Evolutionary conservation across 2,329 filamentous ascomycete genomes (phyloP).

Genomic region (Anthostomella pinea): DNA sequence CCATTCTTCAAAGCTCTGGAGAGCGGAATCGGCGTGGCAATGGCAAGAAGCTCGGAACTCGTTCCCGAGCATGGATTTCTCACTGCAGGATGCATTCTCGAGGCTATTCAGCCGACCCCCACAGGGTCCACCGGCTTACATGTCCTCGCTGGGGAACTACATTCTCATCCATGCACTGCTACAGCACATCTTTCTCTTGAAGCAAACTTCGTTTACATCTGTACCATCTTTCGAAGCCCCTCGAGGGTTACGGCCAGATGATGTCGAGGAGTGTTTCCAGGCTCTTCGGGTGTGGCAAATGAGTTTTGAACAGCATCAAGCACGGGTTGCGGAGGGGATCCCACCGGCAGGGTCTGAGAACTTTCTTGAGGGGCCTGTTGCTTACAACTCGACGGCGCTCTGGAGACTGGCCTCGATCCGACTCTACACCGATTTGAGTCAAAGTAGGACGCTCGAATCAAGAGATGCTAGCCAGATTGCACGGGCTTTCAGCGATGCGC

Average conservation of each 20-base stretch:
- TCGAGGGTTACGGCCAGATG: constrained; percentile 49
- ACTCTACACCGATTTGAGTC: constrained; percentile 62
- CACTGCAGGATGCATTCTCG: constrained; percentile 55
- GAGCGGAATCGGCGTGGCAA: constrained; percentile 55
- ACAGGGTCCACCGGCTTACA: constrained; percentile 46
- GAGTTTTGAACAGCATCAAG: constrained; percentile 55
- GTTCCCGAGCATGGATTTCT: constrained; percentile 49
- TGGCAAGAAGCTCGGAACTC: constrained; percentile 57
- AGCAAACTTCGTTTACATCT: constrained; percentile 56
- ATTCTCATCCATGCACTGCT: constrained; percentile 69
- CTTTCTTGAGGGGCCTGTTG: constrained; percentile 57
- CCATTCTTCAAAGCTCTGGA: constrained; percentile 54
- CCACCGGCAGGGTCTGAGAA: constrained; percentile 47
- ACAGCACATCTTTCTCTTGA: constrained; percentile 69
- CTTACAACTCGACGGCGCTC: constrained; percentile 63
- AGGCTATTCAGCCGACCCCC: constrained; percentile 51
- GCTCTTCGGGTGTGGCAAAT: constrained; percentile 57
- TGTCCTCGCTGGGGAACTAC: constrained; percentile 65
- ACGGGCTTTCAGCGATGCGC: constrained; percentile 56
- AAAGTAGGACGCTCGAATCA: constrained; percentile 61
- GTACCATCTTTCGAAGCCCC: constrained; percentile 49
- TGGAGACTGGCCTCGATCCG: constrained; percentile 62
- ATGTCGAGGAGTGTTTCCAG: constrained; percentile 55
- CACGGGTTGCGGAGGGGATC: constrained; percentile 47
- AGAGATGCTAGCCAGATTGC: constrained; percentile 62